A percentile compares a stretch with the other conserved stretches of the same genome.
Conservation (phyloP, 371 early-diverging fungal genomes). For the Rhizomucor pusillus region DNA sequence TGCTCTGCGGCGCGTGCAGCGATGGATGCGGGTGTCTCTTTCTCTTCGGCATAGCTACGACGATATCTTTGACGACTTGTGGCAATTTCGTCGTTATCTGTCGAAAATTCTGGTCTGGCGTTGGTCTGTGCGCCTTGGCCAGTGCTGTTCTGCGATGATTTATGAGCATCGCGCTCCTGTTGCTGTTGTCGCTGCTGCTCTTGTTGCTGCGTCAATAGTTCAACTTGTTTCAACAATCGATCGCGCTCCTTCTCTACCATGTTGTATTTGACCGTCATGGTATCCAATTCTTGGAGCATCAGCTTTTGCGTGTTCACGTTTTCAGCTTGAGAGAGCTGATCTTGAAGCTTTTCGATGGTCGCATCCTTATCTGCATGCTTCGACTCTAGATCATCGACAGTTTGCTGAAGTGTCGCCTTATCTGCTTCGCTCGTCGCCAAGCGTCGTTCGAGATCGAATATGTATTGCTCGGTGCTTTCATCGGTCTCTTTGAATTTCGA, state of each 20-base stretch:
- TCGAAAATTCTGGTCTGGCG: not conserved
- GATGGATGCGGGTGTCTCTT: slow-evolving; percentile 23
- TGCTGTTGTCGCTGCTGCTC: not conserved
- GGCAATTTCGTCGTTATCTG: not conserved
- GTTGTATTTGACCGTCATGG: slow-evolving; percentile 18
- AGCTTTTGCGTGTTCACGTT: slow-evolving; percentile 20
- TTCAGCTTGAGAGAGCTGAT: slow-evolving; percentile 14
- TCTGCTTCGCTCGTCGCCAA: slow-evolving; percentile 34
- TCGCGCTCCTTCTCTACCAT: slow-evolving; percentile 27
- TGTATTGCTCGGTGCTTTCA: slow-evolving; percentile 48
- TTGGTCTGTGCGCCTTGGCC: not conserved
- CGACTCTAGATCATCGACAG: slow-evolving; percentile 22
- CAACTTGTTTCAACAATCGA: slow-evolving; percentile 15
- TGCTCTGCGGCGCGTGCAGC: slow-evolving; percentile 15
- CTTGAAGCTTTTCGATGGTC: slow-evolving; percentile 7
- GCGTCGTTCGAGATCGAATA: slow-evolving; percentile 41
- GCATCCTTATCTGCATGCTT: slow-evolving; percentile 2
- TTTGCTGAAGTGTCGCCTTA: slow-evolving; percentile 18
- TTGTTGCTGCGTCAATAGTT: slow-evolving; percentile 2
- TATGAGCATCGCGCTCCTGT: not conserved
- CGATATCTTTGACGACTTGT: slow-evolving; percentile 12
- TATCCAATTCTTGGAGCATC: slow-evolving; percentile 31
- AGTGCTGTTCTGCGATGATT: not conserved
- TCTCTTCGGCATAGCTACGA: slow-evolving; percentile 33
- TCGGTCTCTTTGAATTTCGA: slow-evolving; percentile 43